phyloP scores from a whole-genome alignment of 1,139 yeast genomes.

The Waltiozyma sp. region DNA sequence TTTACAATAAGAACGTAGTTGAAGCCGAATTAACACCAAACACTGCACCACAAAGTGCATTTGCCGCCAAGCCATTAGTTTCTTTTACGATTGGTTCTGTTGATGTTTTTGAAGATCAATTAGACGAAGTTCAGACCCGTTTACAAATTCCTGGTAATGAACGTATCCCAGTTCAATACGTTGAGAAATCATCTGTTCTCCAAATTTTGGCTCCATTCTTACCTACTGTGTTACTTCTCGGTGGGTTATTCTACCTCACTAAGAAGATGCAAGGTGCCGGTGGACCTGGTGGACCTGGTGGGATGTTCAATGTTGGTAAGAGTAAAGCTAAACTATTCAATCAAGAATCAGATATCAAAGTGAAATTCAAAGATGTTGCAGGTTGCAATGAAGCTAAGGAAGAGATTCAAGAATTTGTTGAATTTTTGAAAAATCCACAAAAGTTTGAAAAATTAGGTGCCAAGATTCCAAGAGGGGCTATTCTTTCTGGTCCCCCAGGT shows the following conservation, averaged over 20 bases:
- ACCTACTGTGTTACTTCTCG: conserved; percentile 62
- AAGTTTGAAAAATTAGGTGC: conserved; percentile 74
- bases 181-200: conserved; percentile 47
- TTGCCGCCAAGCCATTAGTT: conserved; percentile 10
- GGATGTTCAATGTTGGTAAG: conserved; percentile 53
- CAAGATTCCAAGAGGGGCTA: conserved; percentile 76
- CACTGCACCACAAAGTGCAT: conserved; percentile 34
- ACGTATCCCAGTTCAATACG: conserved; percentile 54
- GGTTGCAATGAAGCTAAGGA: conserved; percentile 79
- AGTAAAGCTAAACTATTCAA: conserved; percentile 63
- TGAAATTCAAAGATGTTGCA: conserved; percentile 70
- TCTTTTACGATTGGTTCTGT: conserved; percentile 59
- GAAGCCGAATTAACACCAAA: conserved; percentile 46
- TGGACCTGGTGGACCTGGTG: conserved; percentile 45
- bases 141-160: conserved; percentile 47
- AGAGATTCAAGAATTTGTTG: conserved; percentile 78
- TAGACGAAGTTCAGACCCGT: conserved; percentile 51
- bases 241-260: conserved; percentile 62
- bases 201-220: conserved; percentile 48
- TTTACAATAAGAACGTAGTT: conserved; percentile 52
- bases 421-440: conserved; percentile 61
- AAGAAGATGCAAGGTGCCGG: conserved; percentile 36
- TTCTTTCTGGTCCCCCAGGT: conserved; percentile 78
- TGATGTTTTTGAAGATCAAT: conserved; percentile 59
- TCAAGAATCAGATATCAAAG: conserved; percentile 59